A percentile compares a stretch with the other conserved stretches of the same genome.
These are phyloP conservation scores for Diddensiella santjacobensis DNA, from an alignment of 805 yeast species.

Conservation along the genomic window DNA sequence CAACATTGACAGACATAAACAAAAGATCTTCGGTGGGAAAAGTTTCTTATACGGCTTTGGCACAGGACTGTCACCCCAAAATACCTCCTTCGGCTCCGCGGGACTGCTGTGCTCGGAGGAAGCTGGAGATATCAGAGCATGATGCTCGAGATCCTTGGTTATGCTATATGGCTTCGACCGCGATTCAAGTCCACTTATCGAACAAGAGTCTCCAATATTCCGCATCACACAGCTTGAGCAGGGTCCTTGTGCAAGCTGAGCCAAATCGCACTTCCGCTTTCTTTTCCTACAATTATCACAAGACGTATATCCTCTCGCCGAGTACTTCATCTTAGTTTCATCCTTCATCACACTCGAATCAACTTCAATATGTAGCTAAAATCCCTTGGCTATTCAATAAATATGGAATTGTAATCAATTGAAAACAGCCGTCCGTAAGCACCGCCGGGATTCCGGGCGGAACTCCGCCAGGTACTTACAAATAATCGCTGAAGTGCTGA, in stretches of 20 bases:
- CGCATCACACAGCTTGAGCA: slow-evolving; percentile 7
- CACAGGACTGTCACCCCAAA: background rate
- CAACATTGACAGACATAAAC: background rate
- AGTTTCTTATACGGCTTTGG: background rate
- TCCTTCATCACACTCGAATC: no score
- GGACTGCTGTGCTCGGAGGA: background rate
- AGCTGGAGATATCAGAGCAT: background rate
- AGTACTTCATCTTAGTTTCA: background rate
- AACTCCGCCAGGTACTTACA: no score
- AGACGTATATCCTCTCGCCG: slow-evolving; percentile 5
- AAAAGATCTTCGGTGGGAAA: background rate
- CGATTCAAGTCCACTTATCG: slow-evolving; percentile 1
- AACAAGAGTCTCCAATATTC: background rate
- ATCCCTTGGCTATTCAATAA: background rate
- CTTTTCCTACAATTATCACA: slow-evolving; percentile 4
- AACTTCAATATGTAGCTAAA: no score
- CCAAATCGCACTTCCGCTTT: slow-evolving; percentile 4
- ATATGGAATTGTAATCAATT: background rate
- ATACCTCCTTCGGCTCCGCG: background rate
- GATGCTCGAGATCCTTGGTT: background rate
- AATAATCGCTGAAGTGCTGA: no score
- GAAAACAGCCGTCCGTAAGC: no score
- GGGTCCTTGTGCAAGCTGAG: background rate
- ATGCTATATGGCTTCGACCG: background rate
- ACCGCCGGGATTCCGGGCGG: no score